Evolutionary conservation across 1,139 yeast genomes (phyloP), one percentile per base, ranked within the genome.

Genomic region (Hansenula lynferdii): DNA sequence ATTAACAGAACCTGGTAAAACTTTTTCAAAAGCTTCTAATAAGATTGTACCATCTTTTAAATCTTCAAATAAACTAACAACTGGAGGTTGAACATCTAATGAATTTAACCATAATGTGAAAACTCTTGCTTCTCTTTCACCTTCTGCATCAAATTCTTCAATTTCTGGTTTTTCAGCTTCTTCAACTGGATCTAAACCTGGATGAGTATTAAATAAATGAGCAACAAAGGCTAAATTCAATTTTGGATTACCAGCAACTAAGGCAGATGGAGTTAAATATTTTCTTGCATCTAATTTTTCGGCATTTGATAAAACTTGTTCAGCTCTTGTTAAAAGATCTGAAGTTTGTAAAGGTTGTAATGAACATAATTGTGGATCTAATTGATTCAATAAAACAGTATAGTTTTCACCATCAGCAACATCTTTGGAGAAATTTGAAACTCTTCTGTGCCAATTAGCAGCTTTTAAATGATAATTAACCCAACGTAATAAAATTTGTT

Each of bases 61-160:
- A 60, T 92, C 98, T 64, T 92, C 97, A 54, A 92, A 92, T 53
- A 92, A 70, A 19, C 86, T 82, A 35, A 87, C 89, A 45, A 92
- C 90, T 20, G 96, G 86, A 22, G 97, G 97, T 47, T 90, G 94
- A 15, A 92, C 97, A 53, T 94, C 97, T 55, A 92, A 75, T 1
- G 97, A 87, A 64, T 92, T 92, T 58, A 92, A 77, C 98, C 98
- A 92, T 54, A 92, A 70, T 11, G 98, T 94, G 65, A 92, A 92
- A 6, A 92, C 99, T 61, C 99, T 80, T 2, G 98, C 98, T 68
- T 92, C 99, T 67, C 98, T 84, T 67, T 92, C 99, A 47, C 99
- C 99, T 67, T 94, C 98, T 15, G 98, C 98, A 61, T 92, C 99
- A 56, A 94, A 92, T 51, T 89, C 98, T 57, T 78, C 85, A 52